phyloP scores from a whole-genome alignment of 2,329 filamentous ascomycete species.

The Neoscytalidium dimidiatum region DNA sequence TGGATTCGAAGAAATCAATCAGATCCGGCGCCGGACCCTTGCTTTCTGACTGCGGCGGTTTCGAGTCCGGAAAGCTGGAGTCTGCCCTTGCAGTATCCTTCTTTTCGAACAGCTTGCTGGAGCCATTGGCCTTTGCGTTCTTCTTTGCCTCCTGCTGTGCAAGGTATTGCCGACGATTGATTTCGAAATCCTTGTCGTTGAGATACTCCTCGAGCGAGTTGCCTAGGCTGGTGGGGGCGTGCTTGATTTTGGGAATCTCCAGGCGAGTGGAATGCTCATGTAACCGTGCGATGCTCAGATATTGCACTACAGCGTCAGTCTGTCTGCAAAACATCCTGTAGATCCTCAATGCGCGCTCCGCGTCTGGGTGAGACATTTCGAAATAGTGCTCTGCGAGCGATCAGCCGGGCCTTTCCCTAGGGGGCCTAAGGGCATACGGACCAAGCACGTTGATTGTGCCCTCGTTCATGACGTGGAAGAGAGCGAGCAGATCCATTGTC shows the following conservation, averaged over 20 bases:
- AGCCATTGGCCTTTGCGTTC: constrained; percentile 44
- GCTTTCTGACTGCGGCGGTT: constrained; percentile 34
- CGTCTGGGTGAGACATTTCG: constrained; percentile 94
- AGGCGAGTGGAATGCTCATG: constrained; percentile 91
- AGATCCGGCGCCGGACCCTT: constrained; percentile 75
- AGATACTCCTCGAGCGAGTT: constrained; percentile 92
- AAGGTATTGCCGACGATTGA: constrained; percentile 88
- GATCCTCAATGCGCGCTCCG: constrained; percentile 85
- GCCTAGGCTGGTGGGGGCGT: constrained; percentile 89
- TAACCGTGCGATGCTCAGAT: constrained; percentile 81
- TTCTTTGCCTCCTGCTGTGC: constrained; percentile 78
- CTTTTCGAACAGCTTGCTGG: constrained; percentile 40
- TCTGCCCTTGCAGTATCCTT: constrained; percentile 26
- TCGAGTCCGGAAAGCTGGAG: constrained; percentile 31
- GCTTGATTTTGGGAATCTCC: constrained; percentile 95
- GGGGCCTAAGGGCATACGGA: constrained; percentile 46
- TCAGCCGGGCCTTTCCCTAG: constrained; percentile 24
- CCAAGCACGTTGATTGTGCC: constrained; percentile 95
- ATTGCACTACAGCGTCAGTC: constrained; percentile 90
- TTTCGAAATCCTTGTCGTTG: constrained; percentile 91
- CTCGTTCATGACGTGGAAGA: constrained; percentile 96
- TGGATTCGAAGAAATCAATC: constrained; percentile 90
- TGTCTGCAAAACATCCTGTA: constrained; percentile 91
- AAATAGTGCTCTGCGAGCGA: constrained; percentile 79
- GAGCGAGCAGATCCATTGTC: constrained; percentile 81